Evolutionary conservation across 179 eudicot genomes (phyloP).

Genomic region (Corrigiola litoralis): DNA sequence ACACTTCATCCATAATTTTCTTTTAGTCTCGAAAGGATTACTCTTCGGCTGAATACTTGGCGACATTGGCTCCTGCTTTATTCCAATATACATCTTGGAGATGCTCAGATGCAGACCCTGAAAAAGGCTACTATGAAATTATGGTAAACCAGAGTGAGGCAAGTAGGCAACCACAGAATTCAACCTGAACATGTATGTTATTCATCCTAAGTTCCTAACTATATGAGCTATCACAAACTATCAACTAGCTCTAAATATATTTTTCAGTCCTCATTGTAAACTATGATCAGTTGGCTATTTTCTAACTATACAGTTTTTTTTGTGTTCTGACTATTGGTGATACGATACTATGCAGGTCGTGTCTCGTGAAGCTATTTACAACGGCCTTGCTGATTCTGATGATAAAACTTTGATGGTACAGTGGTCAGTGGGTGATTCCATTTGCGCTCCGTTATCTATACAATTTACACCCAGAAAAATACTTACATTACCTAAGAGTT

Average conservation of each 20-base stretch:
- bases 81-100: neutral
- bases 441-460: slow-evolving; percentile 65
- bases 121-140: too few relatives aligned
- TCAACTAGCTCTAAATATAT: too few relatives aligned
- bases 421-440: slow-evolving; percentile 65
- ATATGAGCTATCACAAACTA: too few relatives aligned
- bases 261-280: too few relatives aligned
- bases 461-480: slow-evolving; percentile 37
- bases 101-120: too few relatives aligned
- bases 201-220: too few relatives aligned
- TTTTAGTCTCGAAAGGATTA: slow-evolving; percentile 6
- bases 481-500: slow-evolving; percentile 34
- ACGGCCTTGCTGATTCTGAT: slow-evolving; percentile 42
- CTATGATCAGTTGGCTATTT: too few relatives aligned
- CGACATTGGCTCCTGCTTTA: neutral
- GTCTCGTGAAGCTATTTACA: slow-evolving; percentile 58
- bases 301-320: too few relatives aligned
- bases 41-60: slow-evolving; percentile 8
- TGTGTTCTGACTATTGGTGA: too few relatives aligned
- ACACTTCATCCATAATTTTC: slow-evolving; percentile 6
- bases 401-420: slow-evolving; percentile 41
- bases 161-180: too few relatives aligned
- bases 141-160: too few relatives aligned
- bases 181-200: too few relatives aligned
- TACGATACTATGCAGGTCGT: slow-evolving; percentile 39